phyloP scores from a whole-genome alignment of 768 basidiomycete species.

The Tulasnella sp. region DNA sequence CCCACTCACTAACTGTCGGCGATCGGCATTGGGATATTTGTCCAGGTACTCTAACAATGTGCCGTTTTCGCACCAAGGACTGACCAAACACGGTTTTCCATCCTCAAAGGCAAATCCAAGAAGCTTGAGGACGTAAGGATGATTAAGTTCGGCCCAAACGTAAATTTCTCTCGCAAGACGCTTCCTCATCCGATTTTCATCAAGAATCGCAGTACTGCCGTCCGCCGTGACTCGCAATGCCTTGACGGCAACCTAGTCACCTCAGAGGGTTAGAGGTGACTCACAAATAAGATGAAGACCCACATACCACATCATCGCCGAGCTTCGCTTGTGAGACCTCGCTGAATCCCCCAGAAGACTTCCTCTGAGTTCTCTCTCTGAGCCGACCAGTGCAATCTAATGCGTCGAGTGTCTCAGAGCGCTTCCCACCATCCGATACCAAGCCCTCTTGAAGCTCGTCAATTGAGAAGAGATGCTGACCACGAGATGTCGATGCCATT shows the following conservation, averaged over 20 bases:
- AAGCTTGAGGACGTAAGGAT: not conserved
- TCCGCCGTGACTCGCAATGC: not conserved
- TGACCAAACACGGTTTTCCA: constrained; percentile 52
- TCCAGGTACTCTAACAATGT: constrained; percentile 55
- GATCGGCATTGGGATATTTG: constrained; percentile 49
- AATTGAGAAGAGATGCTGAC: too few relatives aligned
- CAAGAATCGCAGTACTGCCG: not conserved
- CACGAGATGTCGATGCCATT: too few relatives aligned
- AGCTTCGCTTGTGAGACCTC: not conserved
- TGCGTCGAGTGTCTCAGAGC: not conserved
- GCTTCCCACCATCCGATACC: not conserved
- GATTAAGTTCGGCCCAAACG: not conserved
- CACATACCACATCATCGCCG: not conserved
- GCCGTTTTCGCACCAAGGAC: constrained; percentile 61
- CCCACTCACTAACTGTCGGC: constrained; percentile 49
- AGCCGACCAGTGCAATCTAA: not conserved
- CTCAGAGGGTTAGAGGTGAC: not conserved
- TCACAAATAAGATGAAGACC: not conserved
- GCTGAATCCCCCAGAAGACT: not conserved
- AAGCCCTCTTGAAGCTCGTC: not conserved
- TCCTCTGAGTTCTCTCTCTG: not conserved
- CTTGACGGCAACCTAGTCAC: not conserved
- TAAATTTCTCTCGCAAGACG: not conserved
- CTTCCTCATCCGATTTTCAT: not conserved
- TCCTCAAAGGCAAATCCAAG: not conserved